These are phyloP conservation scores for Inga leiocalycina DNA, from an alignment of 306 rosid genomes.

Conservation along the genomic window DNA sequence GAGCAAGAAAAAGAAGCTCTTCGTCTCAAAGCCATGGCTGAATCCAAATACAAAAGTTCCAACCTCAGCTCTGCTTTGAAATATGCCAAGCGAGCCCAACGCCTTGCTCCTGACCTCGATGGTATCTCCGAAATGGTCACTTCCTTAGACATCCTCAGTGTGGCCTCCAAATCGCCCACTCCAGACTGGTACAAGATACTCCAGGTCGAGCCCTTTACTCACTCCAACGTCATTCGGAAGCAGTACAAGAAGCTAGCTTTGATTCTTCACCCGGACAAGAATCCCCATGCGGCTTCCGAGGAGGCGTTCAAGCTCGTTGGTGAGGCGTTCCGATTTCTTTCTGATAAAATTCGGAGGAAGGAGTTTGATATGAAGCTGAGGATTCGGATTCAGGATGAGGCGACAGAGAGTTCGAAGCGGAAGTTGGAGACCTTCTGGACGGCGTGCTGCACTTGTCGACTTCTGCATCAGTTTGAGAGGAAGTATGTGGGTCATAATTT, in stretches of 20 bases:
- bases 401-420: constrained; percentile 15
- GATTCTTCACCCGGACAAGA: constrained; percentile 71
- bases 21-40: constrained; percentile 52
- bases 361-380: constrained; percentile 67
- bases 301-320: constrained; percentile 76
- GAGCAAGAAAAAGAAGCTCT: constrained; percentile 48
- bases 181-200: constrained; percentile 69
- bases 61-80: constrained; percentile 64
- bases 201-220: constrained; percentile 67
- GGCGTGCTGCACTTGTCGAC: constrained; percentile 68
- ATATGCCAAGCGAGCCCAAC: constrained; percentile 63
- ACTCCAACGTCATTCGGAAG: constrained; percentile 50
- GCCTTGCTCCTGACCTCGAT: constrained; percentile 51
- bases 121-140: constrained; percentile 61
- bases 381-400: constrained; percentile 63
- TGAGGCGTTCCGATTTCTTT: constrained; percentile 70
- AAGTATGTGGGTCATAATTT: constrained; percentile 66
- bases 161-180: constrained; percentile 3
- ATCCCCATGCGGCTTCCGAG: constrained; percentile 56
- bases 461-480: constrained; percentile 80
- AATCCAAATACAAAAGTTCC: constrained; percentile 53
- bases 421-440: constrained; percentile 74
- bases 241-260: constrained; percentile 76
- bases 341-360: constrained; percentile 59
- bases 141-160: constrained; percentile 62